Base-by-base conservation (phyloP, 257 asterid species). In the Nicotiana benthamiana region DNA sequence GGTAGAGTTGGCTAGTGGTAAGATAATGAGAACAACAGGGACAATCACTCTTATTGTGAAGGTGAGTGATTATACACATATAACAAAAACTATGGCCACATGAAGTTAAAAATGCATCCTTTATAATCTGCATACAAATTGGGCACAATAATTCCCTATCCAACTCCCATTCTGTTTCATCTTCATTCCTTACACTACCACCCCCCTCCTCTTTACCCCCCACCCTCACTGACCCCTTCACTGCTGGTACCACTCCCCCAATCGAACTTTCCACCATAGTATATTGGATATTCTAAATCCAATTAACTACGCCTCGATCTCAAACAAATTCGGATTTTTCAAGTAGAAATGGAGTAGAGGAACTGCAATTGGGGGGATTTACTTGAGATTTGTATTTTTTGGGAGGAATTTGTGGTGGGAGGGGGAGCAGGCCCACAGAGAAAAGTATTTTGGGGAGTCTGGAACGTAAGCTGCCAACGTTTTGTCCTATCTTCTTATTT, bases 1-100 rank as follows among this genome's bases (percentile, higher is more conserved):
- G 97, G 90, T 80, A 93, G 84, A 93, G 96, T 80, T 91, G 93
- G 53, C 83, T 84, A 34, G 94, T 81, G 63, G 97, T 91, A 80
- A 93, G 93, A 67, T 64, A 90, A 27, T 87, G 88, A 43, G 92
- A 80, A 80, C 97, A 93, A 66, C 97, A 91, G 20, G 97, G 97
- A 79, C 97, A 93, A 56, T 91, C 92, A 86, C 90, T 91, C 91
- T 91, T 93, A 88, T 91, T 89, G 15, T 89, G 91, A 20, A 93
- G 96, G 80, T 93, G 97, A 87, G 97, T 93, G 51, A 91, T 84
- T 61, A 93, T 93, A 85, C 96, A 93, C 96, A 93, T 91, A 82
- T 93, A 93, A 88, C 97, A 93, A 86, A 93, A 93, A 84, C 96
- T 93, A 75, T 93, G 97, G 1, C 97, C 97, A 72, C 97, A 93